phyloP scores from a whole-genome alignment of 768 basidiomycete genomes.

The Gautieria morchelliformis region DNA sequence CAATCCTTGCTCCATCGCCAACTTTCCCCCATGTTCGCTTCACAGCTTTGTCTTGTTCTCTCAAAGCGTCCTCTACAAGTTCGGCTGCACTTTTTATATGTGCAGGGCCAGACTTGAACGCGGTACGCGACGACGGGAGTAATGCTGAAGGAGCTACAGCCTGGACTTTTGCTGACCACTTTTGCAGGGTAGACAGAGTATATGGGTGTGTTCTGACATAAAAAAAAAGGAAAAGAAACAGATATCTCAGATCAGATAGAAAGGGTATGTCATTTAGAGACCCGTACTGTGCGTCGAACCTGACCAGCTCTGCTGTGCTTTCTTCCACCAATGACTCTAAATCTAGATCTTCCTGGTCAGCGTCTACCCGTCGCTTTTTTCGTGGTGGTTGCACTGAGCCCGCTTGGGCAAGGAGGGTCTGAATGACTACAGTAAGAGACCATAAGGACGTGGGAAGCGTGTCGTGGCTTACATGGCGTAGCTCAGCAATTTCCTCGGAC shows the following conservation, averaged over 20 bases:
- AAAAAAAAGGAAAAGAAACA: neutral
- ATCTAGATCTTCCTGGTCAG: slow-evolving; percentile 14
- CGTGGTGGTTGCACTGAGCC: slow-evolving; percentile 22
- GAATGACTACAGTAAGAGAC: neutral
- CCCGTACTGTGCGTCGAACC: slow-evolving; percentile 47
- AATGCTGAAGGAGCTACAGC: slow-evolving; percentile 78
- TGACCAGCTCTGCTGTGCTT: slow-evolving; percentile 31
- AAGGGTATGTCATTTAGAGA: neutral
- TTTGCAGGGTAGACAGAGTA: slow-evolving; percentile 67
- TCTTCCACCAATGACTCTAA: slow-evolving; percentile 31
- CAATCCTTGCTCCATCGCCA: slow-evolving; percentile 37
- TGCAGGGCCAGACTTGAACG: slow-evolving; percentile 46
- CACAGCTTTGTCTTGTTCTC: slow-evolving; percentile 48
- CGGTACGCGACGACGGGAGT: slow-evolving; percentile 56
- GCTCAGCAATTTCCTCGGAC: slow-evolving; percentile 54
- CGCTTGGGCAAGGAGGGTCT: slow-evolving; percentile 1
- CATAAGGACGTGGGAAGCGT: neutral
- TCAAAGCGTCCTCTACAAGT: slow-evolving; percentile 66
- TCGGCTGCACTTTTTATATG: slow-evolving; percentile 58
- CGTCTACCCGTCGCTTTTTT: slow-evolving; percentile 10
- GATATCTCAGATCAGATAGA: neutral
- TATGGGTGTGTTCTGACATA: slow-evolving; percentile 51
- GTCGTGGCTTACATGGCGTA: slow-evolving; percentile 23
- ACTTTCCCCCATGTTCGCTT: slow-evolving; percentile 47
- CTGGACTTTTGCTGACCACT: slow-evolving; percentile 96